Evolutionary conservation across 1,139 yeast species (phyloP).

Genomic region (Zygoascus sp.): DNA sequence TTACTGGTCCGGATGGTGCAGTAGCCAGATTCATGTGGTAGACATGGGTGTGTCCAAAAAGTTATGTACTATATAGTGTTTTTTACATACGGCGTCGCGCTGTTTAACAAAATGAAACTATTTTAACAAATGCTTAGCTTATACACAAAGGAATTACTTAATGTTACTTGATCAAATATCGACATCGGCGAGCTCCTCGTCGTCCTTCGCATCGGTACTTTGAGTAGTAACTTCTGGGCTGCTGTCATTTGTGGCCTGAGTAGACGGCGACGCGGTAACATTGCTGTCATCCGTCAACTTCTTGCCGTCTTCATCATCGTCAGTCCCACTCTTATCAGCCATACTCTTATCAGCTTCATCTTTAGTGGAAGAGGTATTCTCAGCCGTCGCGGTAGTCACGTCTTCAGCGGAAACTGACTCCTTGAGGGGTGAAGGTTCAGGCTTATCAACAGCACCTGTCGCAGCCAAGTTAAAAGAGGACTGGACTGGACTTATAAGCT

Average conservation of each 20-base stretch:
- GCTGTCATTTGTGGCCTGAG: neutral
- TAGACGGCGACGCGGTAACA: neutral
- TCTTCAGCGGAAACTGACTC: slow-evolving; percentile 1
- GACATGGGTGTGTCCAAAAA: slow-evolving; percentile 12
- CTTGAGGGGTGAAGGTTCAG: neutral
- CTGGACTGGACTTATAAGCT: slow-evolving; percentile 10
- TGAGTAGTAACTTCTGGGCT: neutral
- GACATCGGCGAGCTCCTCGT: slow-evolving; percentile 11
- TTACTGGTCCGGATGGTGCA: slow-evolving; percentile 55
- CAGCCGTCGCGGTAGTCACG: neutral
- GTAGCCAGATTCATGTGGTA: slow-evolving; percentile 88
- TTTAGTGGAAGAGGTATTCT: too few species aligned
- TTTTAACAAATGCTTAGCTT: slow-evolving; percentile 3
- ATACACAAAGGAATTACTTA: slow-evolving; percentile 2
- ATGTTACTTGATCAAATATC: slow-evolving; percentile 3
- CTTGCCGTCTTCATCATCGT: neutral
- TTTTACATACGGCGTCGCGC: neutral
- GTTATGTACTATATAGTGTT: neutral
- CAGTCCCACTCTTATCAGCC: neutral
- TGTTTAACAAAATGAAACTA: neutral
- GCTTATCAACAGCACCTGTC: neutral
- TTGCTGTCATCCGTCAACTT: neutral
- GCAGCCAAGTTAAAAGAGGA: slow-evolving; percentile 6
- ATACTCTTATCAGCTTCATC: neutral
- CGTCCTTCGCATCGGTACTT: neutral